phyloP scores from a whole-genome alignment of 2,329 filamentous ascomycete genomes.

The Penicillium sp. region DNA sequence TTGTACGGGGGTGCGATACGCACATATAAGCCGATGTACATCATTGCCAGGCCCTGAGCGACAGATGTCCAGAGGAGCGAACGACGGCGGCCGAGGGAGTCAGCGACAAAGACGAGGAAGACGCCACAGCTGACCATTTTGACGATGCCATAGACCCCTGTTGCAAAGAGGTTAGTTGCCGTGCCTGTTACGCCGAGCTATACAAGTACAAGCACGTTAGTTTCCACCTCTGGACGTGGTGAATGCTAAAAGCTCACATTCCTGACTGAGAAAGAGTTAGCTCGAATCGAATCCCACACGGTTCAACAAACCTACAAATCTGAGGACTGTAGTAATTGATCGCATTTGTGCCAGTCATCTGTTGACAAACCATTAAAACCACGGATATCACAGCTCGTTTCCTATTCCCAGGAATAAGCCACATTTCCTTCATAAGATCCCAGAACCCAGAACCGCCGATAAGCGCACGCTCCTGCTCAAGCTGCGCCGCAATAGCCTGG shows the following conservation, averaged over 20 bases:
- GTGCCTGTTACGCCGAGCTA: slow-evolving; percentile 58
- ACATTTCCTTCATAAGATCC: slow-evolving; percentile 62
- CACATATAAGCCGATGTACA: slow-evolving; percentile 67
- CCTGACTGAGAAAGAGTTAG: slow-evolving; percentile 15
- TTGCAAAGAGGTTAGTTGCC: slow-evolving; percentile 61
- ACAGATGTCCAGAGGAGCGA: slow-evolving; percentile 61
- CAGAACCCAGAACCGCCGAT: slow-evolving; percentile 49
- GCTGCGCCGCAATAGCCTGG: slow-evolving; percentile 56
- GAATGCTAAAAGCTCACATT: slow-evolving; percentile 13
- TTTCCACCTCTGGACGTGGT: neutral
- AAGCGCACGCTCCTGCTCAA: slow-evolving; percentile 58
- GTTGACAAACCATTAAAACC: slow-evolving; percentile 51
- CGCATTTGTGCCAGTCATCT: slow-evolving; percentile 53
- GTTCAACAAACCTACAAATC: slow-evolving; percentile 51
- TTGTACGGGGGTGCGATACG: slow-evolving; percentile 43
- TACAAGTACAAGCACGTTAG: neutral
- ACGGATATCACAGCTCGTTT: slow-evolving; percentile 53
- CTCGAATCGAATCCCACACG: neutral
- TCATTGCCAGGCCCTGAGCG: slow-evolving; percentile 59
- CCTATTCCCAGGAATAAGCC: slow-evolving; percentile 50
- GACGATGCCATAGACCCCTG: slow-evolving; percentile 67
- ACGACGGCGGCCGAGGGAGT: slow-evolving; percentile 62
- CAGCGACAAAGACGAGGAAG: slow-evolving; percentile 64
- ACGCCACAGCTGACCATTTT: slow-evolving; percentile 60
- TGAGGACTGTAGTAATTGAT: slow-evolving; percentile 66